phyloP scores from a whole-genome alignment of 768 basidiomycete species.

The Porphyrellus cyaneotinctus region DNA sequence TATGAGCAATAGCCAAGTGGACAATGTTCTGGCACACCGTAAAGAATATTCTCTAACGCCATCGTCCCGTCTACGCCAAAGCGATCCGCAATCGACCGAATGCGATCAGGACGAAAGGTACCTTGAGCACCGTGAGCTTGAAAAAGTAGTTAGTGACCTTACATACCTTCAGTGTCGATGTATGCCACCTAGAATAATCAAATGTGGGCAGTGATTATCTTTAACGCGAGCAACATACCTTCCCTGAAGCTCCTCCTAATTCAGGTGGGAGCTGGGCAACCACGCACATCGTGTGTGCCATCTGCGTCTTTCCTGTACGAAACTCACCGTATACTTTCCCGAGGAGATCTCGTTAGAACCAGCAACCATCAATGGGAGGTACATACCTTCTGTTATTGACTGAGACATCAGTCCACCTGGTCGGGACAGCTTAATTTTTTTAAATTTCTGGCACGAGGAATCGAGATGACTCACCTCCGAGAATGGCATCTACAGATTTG shows the following conservation, averaged over 20 bases:
- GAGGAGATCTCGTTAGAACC: neutral
- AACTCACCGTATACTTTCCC: constrained; percentile 88
- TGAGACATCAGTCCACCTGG: constrained; percentile 88
- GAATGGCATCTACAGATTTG: constrained; percentile 82
- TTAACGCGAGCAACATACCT: constrained; percentile 40
- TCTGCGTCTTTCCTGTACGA: constrained; percentile 92
- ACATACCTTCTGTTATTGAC: constrained; percentile 83
- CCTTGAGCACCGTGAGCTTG: constrained; percentile 41
- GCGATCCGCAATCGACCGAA: constrained; percentile 84
- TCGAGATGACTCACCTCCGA: constrained; percentile 59
- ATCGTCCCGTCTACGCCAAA: constrained; percentile 90
- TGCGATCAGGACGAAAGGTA: constrained; percentile 94
- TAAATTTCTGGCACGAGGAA: no score
- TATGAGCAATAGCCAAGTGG: constrained; percentile 5
- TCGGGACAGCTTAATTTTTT: neutral
- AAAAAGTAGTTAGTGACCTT: constrained; percentile 4
- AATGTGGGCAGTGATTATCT: neutral
- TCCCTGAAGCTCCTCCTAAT: constrained; percentile 87
- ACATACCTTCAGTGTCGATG: constrained; percentile 78
- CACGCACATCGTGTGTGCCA: constrained; percentile 94
- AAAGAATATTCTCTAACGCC: constrained; percentile 88
- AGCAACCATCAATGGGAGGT: neutral
- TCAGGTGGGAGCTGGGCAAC: constrained; percentile 85
- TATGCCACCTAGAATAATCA: constrained; percentile 65
- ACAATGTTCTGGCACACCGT: constrained; percentile 46